phyloP scores from a whole-genome alignment of 1,284 basidiomycete species.

The Trichosporon faecale region DNA sequence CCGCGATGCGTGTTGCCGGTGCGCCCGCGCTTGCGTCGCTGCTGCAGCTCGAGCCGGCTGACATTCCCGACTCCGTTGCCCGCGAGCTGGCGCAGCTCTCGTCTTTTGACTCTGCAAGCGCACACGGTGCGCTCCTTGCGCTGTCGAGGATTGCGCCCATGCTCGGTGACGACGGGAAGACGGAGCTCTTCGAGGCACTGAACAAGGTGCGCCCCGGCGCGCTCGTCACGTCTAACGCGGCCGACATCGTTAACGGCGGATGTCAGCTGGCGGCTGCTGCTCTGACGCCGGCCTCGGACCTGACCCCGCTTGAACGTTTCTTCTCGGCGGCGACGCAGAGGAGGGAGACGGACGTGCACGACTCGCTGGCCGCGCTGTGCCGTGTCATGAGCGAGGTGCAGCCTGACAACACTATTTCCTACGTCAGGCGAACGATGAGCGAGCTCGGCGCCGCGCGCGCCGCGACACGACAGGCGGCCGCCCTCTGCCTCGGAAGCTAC shows the following conservation, averaged over 20 bases:
- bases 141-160: constrained; percentile 65
- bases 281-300: constrained; percentile 54
- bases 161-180: constrained; percentile 41
- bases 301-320: constrained; percentile 17
- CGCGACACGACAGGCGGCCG: constrained; percentile 69
- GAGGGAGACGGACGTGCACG: constrained; percentile 65
- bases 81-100: constrained; percentile 56
- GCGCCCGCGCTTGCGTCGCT: constrained; percentile 71
- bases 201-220: constrained; percentile 58
- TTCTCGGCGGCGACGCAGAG: constrained; percentile 72
- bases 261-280: constrained; percentile 69
- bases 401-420: not conserved
- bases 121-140: constrained; percentile 78
- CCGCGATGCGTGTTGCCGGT: constrained; percentile 72
- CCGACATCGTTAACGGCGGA: constrained; percentile 68
- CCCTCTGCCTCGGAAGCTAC: constrained; percentile 68
- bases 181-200: constrained; percentile 34
- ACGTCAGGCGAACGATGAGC: constrained; percentile 61
- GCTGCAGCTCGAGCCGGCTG: constrained; percentile 56
- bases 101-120: constrained; percentile 66
- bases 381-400: constrained; percentile 61
- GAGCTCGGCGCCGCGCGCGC: constrained; percentile 59
- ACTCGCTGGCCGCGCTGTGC: constrained; percentile 67
- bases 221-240: constrained; percentile 68
- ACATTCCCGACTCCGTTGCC: constrained; percentile 33